Conservation (phyloP, 768 basidiomycete species). For the Candolleomyces eurysporus region DNA sequence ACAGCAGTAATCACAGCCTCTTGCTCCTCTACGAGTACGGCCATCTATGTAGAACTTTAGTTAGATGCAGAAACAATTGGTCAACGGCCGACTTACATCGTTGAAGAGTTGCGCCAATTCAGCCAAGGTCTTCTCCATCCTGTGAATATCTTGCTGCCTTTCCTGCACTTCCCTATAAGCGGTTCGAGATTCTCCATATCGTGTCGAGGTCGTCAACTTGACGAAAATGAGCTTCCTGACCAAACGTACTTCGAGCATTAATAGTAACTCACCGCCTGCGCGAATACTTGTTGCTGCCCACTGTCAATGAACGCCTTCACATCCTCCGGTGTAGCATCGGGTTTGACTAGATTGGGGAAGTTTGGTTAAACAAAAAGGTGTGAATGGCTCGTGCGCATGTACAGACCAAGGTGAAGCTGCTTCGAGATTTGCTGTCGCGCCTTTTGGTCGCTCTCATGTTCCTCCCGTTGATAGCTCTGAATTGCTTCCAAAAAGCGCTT, state of each 20-base stretch:
- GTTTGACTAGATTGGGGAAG: conserved; percentile 60
- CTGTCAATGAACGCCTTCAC: conserved; percentile 68
- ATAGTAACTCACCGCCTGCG: conserved; percentile 54
- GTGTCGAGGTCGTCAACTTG: conserved; percentile 72
- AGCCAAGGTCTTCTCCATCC: conserved; percentile 83
- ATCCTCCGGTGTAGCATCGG: conserved; percentile 81
- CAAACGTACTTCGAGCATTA: conserved; percentile 3
- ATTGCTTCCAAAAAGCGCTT: conserved; percentile 73
- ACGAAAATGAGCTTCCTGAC: conserved; percentile 4
- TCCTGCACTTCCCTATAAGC: conserved; percentile 89
- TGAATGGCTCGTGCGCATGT: neutral
- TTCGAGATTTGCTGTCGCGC: conserved; percentile 63
- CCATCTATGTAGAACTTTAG: conserved; percentile 53
- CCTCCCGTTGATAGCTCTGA: conserved; percentile 75
- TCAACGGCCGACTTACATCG: conserved; percentile 52
- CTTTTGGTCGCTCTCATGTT: conserved; percentile 67
- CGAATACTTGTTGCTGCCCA: conserved; percentile 70
- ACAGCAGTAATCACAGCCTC: conserved; percentile 68
- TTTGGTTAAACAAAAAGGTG: neutral
- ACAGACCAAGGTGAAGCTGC: conserved; percentile 73
- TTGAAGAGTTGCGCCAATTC: conserved; percentile 87
- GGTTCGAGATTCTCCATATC: conserved; percentile 78
- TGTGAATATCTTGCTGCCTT: conserved; percentile 80
- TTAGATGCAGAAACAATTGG: neutral
- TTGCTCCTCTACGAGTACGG: conserved; percentile 73